Evolutionary conservation across 164 flowering plant species (phyloP).

Genomic region (Hamamelis virginiana): DNA sequence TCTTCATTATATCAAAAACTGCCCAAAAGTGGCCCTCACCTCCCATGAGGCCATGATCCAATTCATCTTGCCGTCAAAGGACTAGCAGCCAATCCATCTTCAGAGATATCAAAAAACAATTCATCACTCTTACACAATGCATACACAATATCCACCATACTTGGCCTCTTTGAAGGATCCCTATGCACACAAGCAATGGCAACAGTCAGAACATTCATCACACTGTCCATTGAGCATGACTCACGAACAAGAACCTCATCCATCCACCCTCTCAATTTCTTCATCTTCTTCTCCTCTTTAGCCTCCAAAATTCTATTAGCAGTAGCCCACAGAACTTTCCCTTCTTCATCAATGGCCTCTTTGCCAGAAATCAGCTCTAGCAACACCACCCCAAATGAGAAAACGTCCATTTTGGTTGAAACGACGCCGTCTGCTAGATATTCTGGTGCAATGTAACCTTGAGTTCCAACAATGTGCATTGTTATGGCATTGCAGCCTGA

Average conservation of each 20-base stretch:
- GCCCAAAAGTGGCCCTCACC: too few relatives aligned
- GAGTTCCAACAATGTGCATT: conserved; percentile 86
- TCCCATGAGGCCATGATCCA: not conserved
- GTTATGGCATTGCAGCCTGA: conserved; percentile 94
- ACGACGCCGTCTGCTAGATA: conserved; percentile 78
- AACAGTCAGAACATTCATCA: conserved; percentile 55
- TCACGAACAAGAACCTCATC: conserved; percentile 50
- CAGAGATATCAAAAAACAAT: conserved; percentile 51
- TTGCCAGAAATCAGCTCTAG: conserved; percentile 78
- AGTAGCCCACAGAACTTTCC: conserved; percentile 56
- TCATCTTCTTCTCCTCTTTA: conserved; percentile 40
- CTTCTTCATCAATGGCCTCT: conserved; percentile 60
- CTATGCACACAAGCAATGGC: conserved; percentile 65
- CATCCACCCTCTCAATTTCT: conserved; percentile 50
- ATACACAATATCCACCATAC: conserved; percentile 84
- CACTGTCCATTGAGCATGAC: conserved; percentile 48
- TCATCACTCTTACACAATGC: conserved; percentile 72
- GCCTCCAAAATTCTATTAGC: conserved; percentile 40
- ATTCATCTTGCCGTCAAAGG: conserved; percentile 33
- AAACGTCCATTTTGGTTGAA: conserved; percentile 81
- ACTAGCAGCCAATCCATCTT: conserved; percentile 39
- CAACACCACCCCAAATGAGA: conserved; percentile 87
- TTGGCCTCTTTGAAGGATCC: conserved; percentile 65
- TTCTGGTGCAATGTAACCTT: conserved; percentile 97
- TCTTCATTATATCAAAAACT: too few relatives aligned